Percentiles rank a stretch among this genome's conserved stretches.
Conservation (phyloP, 306 rosid species). For the Lathyrus aphaca region DNA sequence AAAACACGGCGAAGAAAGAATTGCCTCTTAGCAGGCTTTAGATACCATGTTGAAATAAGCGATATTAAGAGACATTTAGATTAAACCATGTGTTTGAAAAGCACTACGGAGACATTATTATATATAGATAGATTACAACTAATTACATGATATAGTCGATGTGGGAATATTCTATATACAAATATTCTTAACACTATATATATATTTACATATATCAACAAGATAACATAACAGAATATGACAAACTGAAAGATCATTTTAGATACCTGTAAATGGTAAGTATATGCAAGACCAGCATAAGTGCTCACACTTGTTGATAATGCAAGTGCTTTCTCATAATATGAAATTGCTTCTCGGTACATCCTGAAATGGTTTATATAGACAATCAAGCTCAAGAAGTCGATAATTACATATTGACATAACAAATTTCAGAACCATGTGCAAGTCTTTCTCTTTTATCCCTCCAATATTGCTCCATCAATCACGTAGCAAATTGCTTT, state of each 20-base stretch:
- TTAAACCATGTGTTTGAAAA: too few species aligned
- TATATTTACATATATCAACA: too few species aligned
- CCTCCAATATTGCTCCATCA: background rate
- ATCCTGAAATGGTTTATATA: slow-evolving; percentile 53
- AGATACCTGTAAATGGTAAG: slow-evolving; percentile 86
- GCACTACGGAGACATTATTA: too few species aligned
- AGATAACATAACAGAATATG: slow-evolving; percentile 4
- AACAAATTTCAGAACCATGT: background rate
- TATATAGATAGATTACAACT: too few species aligned
- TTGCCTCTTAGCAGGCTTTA: too few species aligned
- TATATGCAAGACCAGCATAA: slow-evolving; percentile 96
- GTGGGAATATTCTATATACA: too few species aligned
- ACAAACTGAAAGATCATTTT: slow-evolving; percentile 1
- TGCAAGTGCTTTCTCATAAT: slow-evolving; percentile 90
- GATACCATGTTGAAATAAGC: too few species aligned
- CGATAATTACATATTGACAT: slow-evolving; percentile 18
- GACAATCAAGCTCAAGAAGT: slow-evolving; percentile 33
- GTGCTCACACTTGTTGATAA: slow-evolving; percentile 85
- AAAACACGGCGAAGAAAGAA: too few species aligned
- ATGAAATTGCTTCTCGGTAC: slow-evolving; percentile 75
- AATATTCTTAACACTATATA: too few species aligned
- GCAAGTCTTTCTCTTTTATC: too few species aligned
- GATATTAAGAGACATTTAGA: too few species aligned
- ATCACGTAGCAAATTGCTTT: background rate
- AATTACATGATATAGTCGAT: too few species aligned